Evolutionary conservation across 164 flowering plant species (phyloP).

Genomic region (Liriodendron chinense): DNA sequence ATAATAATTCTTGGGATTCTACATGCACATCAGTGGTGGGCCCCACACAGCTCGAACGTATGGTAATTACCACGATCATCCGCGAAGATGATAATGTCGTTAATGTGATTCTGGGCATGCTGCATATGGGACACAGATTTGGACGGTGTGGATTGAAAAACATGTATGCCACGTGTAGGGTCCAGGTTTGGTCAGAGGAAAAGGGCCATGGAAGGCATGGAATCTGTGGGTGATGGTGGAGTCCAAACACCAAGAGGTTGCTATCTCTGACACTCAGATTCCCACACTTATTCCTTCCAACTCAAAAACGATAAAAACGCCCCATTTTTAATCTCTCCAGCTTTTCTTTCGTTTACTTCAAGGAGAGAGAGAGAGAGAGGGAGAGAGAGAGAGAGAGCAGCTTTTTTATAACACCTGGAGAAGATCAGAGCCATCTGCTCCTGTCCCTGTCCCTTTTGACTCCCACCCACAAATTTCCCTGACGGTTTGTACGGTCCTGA

Average conservation of each 20-base stretch:
- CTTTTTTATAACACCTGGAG: background rate
- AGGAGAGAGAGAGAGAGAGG: background rate
- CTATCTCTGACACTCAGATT: constrained; percentile 15
- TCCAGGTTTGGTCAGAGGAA: background rate
- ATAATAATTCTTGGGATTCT: too few species aligned
- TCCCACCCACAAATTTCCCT: background rate
- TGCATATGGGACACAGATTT: too few species aligned
- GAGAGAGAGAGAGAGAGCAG: background rate
- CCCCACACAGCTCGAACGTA: too few species aligned
- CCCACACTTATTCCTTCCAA: constrained; percentile 18
- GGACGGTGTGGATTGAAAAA: background rate
- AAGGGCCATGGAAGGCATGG: background rate
- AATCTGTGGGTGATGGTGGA: constrained; percentile 13
- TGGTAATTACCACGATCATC: too few species aligned
- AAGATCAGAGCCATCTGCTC: background rate
- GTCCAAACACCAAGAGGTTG: constrained; percentile 15
- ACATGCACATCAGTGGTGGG: too few species aligned
- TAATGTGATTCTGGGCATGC: too few species aligned
- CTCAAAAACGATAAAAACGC: constrained; percentile 9
- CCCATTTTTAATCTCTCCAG: background rate
- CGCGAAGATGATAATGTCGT: too few species aligned
- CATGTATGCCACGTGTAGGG: background rate
- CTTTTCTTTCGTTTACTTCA: constrained; percentile 1
- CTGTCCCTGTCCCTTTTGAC: background rate
- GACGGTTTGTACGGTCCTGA: too few species aligned